These are phyloP conservation scores for Tulasnella sp. DNA, from an alignment of 768 basidiomycete genomes.

Conservation along the genomic window DNA sequence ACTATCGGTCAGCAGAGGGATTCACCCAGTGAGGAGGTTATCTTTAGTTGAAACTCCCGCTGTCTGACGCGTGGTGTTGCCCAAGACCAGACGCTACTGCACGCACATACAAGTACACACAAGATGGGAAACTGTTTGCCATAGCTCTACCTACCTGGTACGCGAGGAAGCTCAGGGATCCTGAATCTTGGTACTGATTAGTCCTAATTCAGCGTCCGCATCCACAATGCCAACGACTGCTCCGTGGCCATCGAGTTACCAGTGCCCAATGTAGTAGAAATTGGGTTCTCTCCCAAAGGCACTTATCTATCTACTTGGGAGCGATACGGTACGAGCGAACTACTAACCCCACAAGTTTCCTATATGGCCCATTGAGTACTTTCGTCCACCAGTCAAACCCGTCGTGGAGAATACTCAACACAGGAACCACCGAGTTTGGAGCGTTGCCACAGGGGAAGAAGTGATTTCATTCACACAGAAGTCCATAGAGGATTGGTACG, in stretches of 20 bases:
- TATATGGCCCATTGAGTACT: not conserved
- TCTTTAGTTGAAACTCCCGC: not conserved
- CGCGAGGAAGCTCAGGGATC: not conserved
- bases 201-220: slow-evolving; percentile 46
- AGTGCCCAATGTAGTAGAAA: slow-evolving; percentile 63
- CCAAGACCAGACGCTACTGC: slow-evolving; percentile 55
- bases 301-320: slow-evolving; percentile 95
- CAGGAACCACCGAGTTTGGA: slow-evolving; percentile 90
- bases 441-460: slow-evolving; percentile 73
- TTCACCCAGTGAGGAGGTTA: slow-evolving; percentile 30
- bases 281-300: slow-evolving; percentile 86
- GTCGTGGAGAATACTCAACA: slow-evolving; percentile 75
- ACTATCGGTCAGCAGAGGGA: slow-evolving; percentile 51
- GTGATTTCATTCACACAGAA: slow-evolving; percentile 82
- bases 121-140: slow-evolving; percentile 77
- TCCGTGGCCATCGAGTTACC: slow-evolving; percentile 61
- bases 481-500: slow-evolving; percentile 70
- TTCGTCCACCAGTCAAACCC: slow-evolving; percentile 46
- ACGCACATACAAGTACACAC: slow-evolving; percentile 68
- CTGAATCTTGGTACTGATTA: not conserved
- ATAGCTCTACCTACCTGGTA: slow-evolving; percentile 48
- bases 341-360: too few relatives aligned
- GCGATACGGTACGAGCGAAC: slow-evolving; percentile 48
- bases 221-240: slow-evolving; percentile 62
- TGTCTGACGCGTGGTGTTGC: slow-evolving; percentile 22